Evolutionary conservation across 805 yeast genomes (phyloP).

Genomic region (Trichomonascus vanleenenianus): DNA sequence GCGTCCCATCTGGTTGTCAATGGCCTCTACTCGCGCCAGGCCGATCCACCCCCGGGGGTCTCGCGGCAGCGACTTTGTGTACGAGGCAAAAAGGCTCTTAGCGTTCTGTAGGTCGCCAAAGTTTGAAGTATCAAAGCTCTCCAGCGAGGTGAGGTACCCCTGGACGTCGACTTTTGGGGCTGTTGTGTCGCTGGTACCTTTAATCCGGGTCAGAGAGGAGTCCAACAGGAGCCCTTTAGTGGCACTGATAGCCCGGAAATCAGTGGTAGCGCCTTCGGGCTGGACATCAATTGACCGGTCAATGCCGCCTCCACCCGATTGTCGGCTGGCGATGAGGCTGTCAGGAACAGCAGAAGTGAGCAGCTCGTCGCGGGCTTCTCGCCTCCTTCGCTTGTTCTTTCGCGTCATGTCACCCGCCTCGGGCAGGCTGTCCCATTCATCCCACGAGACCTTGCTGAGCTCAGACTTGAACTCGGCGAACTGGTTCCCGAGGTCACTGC

Average conservation of each 20-base stretch:
- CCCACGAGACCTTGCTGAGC: constrained; percentile 48
- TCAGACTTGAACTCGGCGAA: constrained; percentile 64
- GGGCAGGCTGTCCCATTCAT: constrained; percentile 77
- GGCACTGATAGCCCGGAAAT: constrained; percentile 34
- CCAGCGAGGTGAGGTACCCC: constrained; percentile 37
- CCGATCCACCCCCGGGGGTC: constrained; percentile 82
- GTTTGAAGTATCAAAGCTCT: constrained; percentile 17
- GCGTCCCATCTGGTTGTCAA: constrained; percentile 36
- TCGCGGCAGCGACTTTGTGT: constrained; percentile 63
- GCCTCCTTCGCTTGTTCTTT: constrained; percentile 63
- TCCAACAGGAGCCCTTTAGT: no score
- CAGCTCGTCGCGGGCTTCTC: constrained; percentile 52
- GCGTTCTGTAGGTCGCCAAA: constrained; percentile 54
- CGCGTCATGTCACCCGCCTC: constrained; percentile 85
- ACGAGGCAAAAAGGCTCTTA: constrained; percentile 53
- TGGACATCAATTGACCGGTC: constrained; percentile 30
- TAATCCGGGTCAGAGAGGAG: constrained; percentile 45
- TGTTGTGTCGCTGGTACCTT: constrained; percentile 18
- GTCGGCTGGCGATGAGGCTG: constrained; percentile 39
- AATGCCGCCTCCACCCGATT: constrained; percentile 22
- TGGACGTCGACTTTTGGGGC: constrained; percentile 29
- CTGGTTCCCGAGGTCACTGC: constrained; percentile 37
- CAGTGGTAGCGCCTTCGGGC: constrained; percentile 29
- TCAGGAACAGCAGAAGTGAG: constrained; percentile 84
- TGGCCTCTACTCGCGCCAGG: constrained; percentile 69